These are phyloP conservation scores for Venturia aucupariae DNA, from an alignment of 2,329 filamentous ascomycete genomes.

Conservation along the genomic window DNA sequence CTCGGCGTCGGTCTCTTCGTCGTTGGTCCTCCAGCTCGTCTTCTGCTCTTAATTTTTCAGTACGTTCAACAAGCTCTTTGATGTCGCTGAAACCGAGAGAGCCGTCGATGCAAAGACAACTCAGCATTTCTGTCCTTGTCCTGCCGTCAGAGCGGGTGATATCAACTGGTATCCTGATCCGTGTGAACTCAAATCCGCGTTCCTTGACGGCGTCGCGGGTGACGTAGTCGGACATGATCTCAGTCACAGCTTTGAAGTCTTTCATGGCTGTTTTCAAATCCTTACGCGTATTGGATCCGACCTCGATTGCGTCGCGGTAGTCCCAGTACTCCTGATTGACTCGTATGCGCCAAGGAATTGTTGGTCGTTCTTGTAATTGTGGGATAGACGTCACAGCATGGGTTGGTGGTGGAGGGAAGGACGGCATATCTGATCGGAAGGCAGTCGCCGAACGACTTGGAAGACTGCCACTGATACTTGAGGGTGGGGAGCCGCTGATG, in stretches of 20 bases:
- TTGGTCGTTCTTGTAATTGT: neutral
- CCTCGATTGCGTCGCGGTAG: slow-evolving; percentile 1
- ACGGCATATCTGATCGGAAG: neutral
- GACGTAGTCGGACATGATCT: slow-evolving; percentile 13
- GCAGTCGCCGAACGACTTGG: neutral
- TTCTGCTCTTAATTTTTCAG: neutral
- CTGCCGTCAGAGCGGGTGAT: neutral
- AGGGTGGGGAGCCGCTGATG: neutral
- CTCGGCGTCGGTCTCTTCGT: neutral
- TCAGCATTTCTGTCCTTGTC: neutral
- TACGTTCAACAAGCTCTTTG: neutral
- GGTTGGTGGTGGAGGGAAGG: slow-evolving; percentile 3
- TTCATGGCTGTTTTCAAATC: neutral
- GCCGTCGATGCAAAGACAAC: slow-evolving; percentile 10
- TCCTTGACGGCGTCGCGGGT: slow-evolving; percentile 11
- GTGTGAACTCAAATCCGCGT: slow-evolving; percentile 4
- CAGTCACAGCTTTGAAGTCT: slow-evolving; percentile 9
- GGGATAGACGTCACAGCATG: neutral
- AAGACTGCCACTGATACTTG: neutral
- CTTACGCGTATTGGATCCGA: slow-evolving; percentile 8
- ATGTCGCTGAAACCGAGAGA: neutral
- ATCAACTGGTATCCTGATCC: slow-evolving; percentile 7
- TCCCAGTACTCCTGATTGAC: slow-evolving; percentile 14
- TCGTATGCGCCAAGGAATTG: slow-evolving; percentile 13
- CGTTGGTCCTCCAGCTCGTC: neutral